Evolutionary conservation across 2,329 filamentous ascomycete species (phyloP), one percentile per base, ranked within the genome.

Genomic region (Exophiala oligosperma): DNA sequence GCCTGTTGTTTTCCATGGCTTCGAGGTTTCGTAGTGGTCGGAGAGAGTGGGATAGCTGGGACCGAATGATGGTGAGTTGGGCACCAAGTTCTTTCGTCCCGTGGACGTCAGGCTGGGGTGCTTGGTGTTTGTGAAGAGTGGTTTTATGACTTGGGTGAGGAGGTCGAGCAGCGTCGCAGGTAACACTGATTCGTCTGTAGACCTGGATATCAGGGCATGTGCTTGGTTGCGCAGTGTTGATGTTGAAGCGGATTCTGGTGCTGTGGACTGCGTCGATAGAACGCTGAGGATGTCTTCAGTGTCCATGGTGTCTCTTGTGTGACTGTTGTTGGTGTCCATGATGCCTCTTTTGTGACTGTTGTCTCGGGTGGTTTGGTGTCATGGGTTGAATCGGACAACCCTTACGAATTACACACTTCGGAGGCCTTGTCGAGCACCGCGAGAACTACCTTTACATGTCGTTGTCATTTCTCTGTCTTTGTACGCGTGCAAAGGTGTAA

Each of bases 31-130:
- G 26, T 56, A 47, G 6, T 57, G 43, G 37, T 57, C 49, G 43
- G 53, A 46, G 38, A 28, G 28, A n/a, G 50, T 47, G 29, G 23
- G 57, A 28, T 17, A 53, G 44, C 14, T 51, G 32, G 29, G 73
- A 67, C 71, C 74, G 75, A 12, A 70, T 68, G 38, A 71, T 65
- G 28, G 57, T 26, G 73, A 69, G 14, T 72, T 60, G 11, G 74
- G 72, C 56, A 77, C 72, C 47, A 76, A 68, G 52, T 75, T 74
- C 66, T 77, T 78, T 38, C 76, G 74, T 9, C 76, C 76, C 14
- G 72, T 71, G 9, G 70, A 67, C 3, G 76, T 78, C 51, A 79
- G 73, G 2, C 73, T 69, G 4, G 74, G 71, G 53, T 75, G 77
- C 52, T 71, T 74, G 4, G 70, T 71, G 46, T 71, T 74, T 4